A percentile compares a stretch with the other conserved stretches of the same genome.
Conservation (phyloP, 805 yeast genomes). For the Candida awuae region DNA sequence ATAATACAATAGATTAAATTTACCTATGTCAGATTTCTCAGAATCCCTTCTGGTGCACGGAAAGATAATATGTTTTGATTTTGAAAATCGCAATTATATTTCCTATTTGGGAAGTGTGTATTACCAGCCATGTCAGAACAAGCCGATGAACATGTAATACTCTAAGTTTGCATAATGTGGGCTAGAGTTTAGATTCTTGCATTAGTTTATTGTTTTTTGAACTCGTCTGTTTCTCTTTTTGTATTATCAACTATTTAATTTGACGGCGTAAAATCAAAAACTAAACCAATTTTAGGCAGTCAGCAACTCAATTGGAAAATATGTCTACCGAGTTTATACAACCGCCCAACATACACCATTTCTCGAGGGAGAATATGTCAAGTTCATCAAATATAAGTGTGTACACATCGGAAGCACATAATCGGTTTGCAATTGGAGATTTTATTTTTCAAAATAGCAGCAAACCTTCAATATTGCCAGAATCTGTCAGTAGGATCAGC, state of each 20-base stretch:
- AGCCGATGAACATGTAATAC: not conserved
- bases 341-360: constrained; percentile 2
- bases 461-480: not conserved
- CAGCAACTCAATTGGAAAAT: not conserved
- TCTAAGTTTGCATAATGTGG: no score
- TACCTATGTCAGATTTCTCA: no score
- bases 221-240: not conserved
- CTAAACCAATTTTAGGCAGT: not conserved
- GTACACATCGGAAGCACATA: constrained; percentile 7
- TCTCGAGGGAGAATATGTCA: constrained; percentile 1
- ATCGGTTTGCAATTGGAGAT: constrained; percentile 5
- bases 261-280: not conserved
- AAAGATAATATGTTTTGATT: not conserved
- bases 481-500: not conserved
- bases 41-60: no score
- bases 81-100: not conserved
- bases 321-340: constrained; percentile 5
- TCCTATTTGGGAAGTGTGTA: not conserved
- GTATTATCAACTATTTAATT: not conserved
- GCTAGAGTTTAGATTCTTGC: no score
- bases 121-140: not conserved
- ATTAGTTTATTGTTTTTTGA: no score
- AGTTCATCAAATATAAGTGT: constrained; percentile 4
- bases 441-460: constrained; percentile 2
- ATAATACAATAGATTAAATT: no score